These are phyloP conservation scores for Ceriops zippeliana DNA, from an alignment of 345 rosid genomes.

Conservation along the genomic window DNA sequence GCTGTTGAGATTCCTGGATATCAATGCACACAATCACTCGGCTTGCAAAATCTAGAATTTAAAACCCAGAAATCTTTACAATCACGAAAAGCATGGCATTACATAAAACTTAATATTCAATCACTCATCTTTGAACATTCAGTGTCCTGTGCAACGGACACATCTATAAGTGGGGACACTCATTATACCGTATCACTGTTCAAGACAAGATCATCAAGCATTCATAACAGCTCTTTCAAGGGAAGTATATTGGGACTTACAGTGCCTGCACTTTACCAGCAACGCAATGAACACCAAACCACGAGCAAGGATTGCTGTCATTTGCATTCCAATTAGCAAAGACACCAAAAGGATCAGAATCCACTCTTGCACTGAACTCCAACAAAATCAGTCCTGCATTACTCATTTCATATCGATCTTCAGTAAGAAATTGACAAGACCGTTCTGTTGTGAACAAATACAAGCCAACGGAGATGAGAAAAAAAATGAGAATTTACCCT, in stretches of 20 bases:
- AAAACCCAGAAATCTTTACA: background rate
- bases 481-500: conserved; percentile 42
- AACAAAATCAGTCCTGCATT: conserved; percentile 63
- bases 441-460: background rate
- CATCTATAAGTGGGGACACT: background rate
- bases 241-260: conserved; percentile 46
- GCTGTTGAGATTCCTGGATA: conserved; percentile 59
- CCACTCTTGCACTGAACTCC: conserved; percentile 56
- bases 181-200: background rate
- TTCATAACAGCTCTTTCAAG: background rate
- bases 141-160: background rate
- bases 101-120: background rate
- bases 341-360: conserved; percentile 65
- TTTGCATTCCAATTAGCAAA: conserved; percentile 61
- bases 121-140: background rate
- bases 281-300: conserved; percentile 75
- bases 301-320: conserved; percentile 53
- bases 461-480: background rate
- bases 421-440: background rate
- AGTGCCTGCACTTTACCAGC: conserved; percentile 63
- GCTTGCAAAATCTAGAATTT: background rate
- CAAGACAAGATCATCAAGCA: background rate
- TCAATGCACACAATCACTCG: conserved; percentile 1
- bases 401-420: conserved; percentile 17
- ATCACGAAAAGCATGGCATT: background rate